phyloP scores from a whole-genome alignment of 352 stramenopile genomes.

The Ophiocytium majus region DNA sequence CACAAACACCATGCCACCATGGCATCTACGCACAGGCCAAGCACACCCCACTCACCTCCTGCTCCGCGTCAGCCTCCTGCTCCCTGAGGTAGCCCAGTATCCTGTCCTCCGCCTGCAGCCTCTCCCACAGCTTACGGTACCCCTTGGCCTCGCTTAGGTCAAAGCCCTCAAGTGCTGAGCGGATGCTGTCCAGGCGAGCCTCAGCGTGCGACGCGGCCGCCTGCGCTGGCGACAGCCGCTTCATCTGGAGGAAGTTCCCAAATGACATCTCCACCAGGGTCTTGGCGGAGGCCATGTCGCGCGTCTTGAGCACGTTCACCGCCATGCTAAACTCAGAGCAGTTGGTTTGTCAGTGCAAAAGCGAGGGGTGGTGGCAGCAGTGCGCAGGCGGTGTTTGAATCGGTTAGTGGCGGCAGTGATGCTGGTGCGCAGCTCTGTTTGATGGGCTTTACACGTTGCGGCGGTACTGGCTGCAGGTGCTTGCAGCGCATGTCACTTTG shows the following conservation, averaged over 20 bases:
- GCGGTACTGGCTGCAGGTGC: too few relatives aligned
- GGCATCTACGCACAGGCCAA: too few relatives aligned
- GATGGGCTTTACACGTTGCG: too few relatives aligned
- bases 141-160: slow-evolving; percentile 21
- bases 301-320: slow-evolving; percentile 52
- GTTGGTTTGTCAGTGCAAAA: too few relatives aligned
- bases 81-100: slow-evolving; percentile 41
- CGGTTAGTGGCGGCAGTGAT: too few relatives aligned
- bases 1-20: too few relatives aligned
- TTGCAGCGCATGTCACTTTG: too few relatives aligned
- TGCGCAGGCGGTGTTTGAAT: too few relatives aligned
- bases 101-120: slow-evolving; percentile 40
- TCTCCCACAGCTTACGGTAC: slow-evolving; percentile 53
- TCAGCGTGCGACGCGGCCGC: slow-evolving; percentile 28
- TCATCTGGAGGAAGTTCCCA: slow-evolving; percentile 53
- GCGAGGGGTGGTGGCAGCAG: too few relatives aligned
- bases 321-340: too few relatives aligned
- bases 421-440: too few relatives aligned
- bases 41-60: slow-evolving; percentile 28
- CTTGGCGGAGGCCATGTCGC: slow-evolving; percentile 38
- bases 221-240: slow-evolving; percentile 46
- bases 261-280: slow-evolving; percentile 52
- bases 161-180: slow-evolving; percentile 10
- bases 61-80: slow-evolving; percentile 39
- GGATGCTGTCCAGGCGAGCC: slow-evolving; percentile 24